These are phyloP conservation scores for Cladosporium sp. DNA, from an alignment of 2,329 filamentous ascomycete species.

Conservation along the genomic window DNA sequence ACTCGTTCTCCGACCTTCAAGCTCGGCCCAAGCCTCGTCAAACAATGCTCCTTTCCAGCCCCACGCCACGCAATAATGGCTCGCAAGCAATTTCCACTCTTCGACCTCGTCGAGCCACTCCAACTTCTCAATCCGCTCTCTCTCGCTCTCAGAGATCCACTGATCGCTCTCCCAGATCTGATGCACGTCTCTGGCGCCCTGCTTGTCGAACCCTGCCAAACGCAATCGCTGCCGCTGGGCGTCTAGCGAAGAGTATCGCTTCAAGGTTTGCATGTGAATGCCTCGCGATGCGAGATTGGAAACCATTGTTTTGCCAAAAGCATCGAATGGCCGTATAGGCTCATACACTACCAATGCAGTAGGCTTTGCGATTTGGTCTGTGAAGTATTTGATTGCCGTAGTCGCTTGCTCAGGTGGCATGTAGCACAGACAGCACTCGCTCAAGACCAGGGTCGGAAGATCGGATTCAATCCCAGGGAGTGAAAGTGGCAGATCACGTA, in stretches of 20 bases:
- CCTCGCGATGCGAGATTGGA: constrained; percentile 79
- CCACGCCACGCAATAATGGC: constrained; percentile 90
- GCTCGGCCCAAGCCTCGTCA: background rate
- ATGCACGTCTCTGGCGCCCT: constrained; percentile 60
- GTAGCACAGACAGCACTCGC: constrained; percentile 95
- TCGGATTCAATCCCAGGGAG: constrained; percentile 51
- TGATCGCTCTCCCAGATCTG: constrained; percentile 66
- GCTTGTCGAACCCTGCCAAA: constrained; percentile 63
- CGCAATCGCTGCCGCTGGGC: constrained; percentile 69
- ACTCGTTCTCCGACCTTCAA: constrained; percentile 20
- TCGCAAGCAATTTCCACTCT: constrained; percentile 83
- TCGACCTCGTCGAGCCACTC: constrained; percentile 95
- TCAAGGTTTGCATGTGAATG: constrained; percentile 81
- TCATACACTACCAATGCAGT: constrained; percentile 79
- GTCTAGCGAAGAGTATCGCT: constrained; percentile 65
- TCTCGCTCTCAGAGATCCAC: constrained; percentile 72
- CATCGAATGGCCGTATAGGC: constrained; percentile 76
- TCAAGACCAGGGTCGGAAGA: constrained; percentile 80
- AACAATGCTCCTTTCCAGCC: constrained; percentile 63
- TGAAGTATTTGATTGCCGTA: constrained; percentile 41
- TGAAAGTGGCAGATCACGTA: constrained; percentile 57
- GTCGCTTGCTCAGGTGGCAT: constrained; percentile 66
- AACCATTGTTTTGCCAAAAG: constrained; percentile 91
- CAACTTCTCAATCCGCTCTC: constrained; percentile 72
- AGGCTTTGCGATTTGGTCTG: constrained; percentile 42